These are phyloP conservation scores for Neurospora discreta DNA, from an alignment of 495 filamentous ascomycete genomes.

Conservation along the genomic window DNA sequence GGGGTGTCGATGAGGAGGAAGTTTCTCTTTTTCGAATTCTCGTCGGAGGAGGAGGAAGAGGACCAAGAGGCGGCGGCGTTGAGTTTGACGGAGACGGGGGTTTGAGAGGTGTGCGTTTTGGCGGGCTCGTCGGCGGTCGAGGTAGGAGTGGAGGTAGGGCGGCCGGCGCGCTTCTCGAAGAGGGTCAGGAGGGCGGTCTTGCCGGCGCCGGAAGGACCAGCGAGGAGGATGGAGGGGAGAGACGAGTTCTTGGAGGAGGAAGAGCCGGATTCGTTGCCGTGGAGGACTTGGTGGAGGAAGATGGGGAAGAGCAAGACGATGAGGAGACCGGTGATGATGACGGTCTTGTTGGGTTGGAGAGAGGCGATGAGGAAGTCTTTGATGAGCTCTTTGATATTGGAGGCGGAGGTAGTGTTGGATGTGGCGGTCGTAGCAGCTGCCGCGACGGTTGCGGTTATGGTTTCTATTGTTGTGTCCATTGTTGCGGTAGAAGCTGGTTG, in stretches of 20 bases:
- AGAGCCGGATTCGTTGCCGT: conserved; percentile 25
- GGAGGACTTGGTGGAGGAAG: conserved; percentile 62
- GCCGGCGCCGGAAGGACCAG: conserved; percentile 75
- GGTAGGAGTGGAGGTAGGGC: background rate
- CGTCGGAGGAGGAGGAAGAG: conserved; percentile 34
- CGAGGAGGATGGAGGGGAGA: conserved; percentile 71
- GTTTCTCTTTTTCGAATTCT: conserved; percentile 34
- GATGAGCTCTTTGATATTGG: conserved; percentile 7
- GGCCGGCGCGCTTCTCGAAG: conserved; percentile 31
- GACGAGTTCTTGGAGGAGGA: conserved; percentile 50
- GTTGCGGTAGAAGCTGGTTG: background rate
- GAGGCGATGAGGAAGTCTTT: conserved; percentile 30
- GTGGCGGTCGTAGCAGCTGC: background rate
- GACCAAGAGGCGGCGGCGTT: conserved; percentile 36
- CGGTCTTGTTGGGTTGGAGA: conserved; percentile 40
- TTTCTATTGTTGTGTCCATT: background rate
- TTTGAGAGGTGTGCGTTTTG: conserved; percentile 65
- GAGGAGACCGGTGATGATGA: conserved; percentile 53
- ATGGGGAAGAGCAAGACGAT: conserved; percentile 65
- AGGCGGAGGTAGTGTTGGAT: background rate
- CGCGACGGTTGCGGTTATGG: conserved; percentile 6
- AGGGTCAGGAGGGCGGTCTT: conserved; percentile 85
- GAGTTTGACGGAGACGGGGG: conserved; percentile 59
- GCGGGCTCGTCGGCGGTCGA: background rate
- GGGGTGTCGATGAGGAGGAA: conserved; percentile 83